phyloP scores from a whole-genome alignment of 169 alveolate genomes.

The Theileria orientalis region DNA sequence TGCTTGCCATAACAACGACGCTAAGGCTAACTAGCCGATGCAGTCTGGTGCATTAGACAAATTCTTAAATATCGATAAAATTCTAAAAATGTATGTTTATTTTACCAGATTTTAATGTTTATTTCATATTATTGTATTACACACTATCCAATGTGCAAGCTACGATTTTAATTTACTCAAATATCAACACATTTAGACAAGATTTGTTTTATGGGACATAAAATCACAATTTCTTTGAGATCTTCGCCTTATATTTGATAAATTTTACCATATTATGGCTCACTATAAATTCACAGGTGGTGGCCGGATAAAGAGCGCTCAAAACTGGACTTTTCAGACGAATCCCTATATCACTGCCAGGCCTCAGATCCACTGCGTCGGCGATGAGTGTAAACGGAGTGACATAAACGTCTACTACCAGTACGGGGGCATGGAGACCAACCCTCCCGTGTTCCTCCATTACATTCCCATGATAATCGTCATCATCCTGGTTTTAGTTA shows the following conservation, averaged over 20 bases:
- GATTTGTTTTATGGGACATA: not conserved
- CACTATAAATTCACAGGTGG: not conserved
- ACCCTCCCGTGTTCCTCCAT: not conserved
- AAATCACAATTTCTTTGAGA: too few species aligned
- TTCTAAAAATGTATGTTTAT: not conserved
- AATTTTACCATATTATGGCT: not conserved
- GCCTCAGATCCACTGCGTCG: constrained; percentile 31
- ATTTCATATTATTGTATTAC: not conserved
- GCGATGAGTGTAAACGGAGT: constrained; percentile 15
- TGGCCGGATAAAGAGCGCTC: constrained; percentile 3
- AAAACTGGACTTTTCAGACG: constrained; percentile 30
- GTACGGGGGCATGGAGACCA: constrained; percentile 3
- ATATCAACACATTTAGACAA: not conserved
- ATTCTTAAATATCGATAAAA: not conserved
- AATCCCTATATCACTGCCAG: constrained; percentile 34
- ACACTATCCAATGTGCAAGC: not conserved
- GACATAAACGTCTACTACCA: constrained; percentile 20
- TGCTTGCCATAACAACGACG: not conserved
- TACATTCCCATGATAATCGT: constrained; percentile 7
- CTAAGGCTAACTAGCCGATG: not conserved
- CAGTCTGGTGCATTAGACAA: constrained; percentile 7
- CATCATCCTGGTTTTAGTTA: not conserved
- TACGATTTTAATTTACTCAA: not conserved
- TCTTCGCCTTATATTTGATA: not conserved
- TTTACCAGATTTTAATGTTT: not conserved